Percentiles rank a stretch among this genome's conserved stretches.
Evolutionary conservation across 495 filamentous ascomycete species (phyloP).

Genomic region (Chlorociboria aeruginascens): DNA sequence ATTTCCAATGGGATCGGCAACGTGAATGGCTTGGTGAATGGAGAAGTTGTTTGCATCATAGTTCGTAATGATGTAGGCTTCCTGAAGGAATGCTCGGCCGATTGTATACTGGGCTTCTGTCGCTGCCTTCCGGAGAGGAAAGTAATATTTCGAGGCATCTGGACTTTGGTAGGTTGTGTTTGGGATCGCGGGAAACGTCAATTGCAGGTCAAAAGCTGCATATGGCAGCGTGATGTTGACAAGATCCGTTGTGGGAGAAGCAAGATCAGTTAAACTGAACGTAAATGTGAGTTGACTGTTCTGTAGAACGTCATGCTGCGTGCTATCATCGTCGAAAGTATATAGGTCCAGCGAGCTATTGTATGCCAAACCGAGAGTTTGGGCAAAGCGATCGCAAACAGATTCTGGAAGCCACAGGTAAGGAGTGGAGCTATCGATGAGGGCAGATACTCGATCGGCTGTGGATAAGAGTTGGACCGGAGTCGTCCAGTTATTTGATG

Average conservation of each 20-base stretch:
- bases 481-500: conserved; percentile 29
- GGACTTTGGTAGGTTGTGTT: conserved; percentile 26
- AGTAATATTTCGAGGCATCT: conserved; percentile 40
- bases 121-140: conserved; percentile 43
- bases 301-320: conserved; percentile 14
- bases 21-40: conserved; percentile 41
- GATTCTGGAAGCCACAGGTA: conserved; percentile 52
- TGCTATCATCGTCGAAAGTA: conserved; percentile 23
- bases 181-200: conserved; percentile 39
- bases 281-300: conserved; percentile 39
- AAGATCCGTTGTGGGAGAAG: conserved; percentile 25
- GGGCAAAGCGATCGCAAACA: conserved; percentile 52
- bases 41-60: conserved; percentile 51
- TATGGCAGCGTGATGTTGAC: conserved; percentile 54
- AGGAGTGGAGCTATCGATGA: conserved; percentile 57
- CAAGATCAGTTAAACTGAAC: conserved; percentile 20
- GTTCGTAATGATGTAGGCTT: conserved; percentile 51
- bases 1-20: conserved; percentile 27
- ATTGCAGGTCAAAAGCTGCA: conserved; percentile 47
- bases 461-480: conserved; percentile 27
- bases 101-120: conserved; percentile 47
- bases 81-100: conserved; percentile 59
- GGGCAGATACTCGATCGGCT: conserved; percentile 34
- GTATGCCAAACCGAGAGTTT: conserved; percentile 45
- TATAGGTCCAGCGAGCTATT: conserved; percentile 38